phyloP scores from a whole-genome alignment of 768 basidiomycete species.

The Dioszegia hungarica region DNA sequence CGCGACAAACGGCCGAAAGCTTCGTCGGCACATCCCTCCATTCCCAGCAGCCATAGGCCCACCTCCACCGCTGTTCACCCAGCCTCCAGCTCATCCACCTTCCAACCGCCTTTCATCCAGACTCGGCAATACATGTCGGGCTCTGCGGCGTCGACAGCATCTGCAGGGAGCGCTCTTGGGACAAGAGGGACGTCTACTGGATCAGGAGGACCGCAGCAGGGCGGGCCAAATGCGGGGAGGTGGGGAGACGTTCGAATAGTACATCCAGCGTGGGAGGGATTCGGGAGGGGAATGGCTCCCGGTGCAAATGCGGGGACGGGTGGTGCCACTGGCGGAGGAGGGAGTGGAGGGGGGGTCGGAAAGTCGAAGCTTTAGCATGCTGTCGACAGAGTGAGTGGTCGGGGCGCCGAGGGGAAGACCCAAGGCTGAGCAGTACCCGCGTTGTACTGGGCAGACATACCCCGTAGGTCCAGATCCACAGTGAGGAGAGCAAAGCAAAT shows the following conservation, averaged over 20 bases:
- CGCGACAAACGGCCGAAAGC: conserved; percentile 4
- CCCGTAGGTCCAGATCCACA: too few relatives aligned
- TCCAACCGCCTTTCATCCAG: conserved; percentile 1
- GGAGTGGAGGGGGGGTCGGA: background rate
- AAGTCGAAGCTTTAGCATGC: conserved; percentile 21
- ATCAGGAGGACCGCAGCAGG: background rate
- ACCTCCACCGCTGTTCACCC: background rate
- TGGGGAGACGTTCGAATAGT: conserved; percentile 22
- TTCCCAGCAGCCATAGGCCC: background rate
- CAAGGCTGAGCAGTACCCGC: background rate
- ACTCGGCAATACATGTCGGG: background rate
- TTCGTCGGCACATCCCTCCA: background rate
- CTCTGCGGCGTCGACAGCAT: background rate
- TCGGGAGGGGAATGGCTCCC: conserved; percentile 7
- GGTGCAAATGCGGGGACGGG: background rate
- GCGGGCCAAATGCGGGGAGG: background rate
- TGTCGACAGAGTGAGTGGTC: too few relatives aligned
- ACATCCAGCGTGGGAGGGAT: conserved; percentile 34
- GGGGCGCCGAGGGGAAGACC: background rate
- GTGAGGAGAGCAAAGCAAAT: too few relatives aligned
- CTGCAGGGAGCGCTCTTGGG: background rate
- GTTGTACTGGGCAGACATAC: background rate
- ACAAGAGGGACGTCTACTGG: background rate
- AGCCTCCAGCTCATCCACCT: background rate
- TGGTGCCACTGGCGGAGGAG: too few relatives aligned